Conservation (phyloP, 78 protist species). For the Salpingoeca rosetta region DNA sequence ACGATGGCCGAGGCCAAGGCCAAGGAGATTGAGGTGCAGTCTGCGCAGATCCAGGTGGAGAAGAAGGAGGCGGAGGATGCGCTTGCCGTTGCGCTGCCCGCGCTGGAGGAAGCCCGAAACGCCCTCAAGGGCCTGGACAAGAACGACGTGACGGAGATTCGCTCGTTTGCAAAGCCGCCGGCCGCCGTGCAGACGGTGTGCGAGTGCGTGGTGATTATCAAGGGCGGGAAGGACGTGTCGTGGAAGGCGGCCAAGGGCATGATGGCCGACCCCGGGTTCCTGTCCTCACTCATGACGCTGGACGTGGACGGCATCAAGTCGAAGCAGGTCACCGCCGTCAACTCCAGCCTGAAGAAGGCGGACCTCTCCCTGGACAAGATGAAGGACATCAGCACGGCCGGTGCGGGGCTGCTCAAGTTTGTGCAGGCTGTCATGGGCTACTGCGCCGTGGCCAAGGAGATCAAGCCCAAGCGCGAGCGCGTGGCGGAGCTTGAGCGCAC, state of each 20-base stretch:
- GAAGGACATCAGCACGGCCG: constrained; percentile 41
- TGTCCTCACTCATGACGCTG: constrained; percentile 22
- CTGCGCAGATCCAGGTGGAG: constrained; percentile 20
- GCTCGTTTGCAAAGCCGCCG: constrained; percentile 54
- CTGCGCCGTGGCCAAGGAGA: constrained; percentile 42
- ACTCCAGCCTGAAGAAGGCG: background rate
- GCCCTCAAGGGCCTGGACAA: constrained; percentile 40
- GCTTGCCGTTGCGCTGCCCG: constrained; percentile 77
- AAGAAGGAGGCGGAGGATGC: constrained; percentile 66
- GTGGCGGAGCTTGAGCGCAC: constrained; percentile 22
- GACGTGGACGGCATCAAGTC: constrained; percentile 33
- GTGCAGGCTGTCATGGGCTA: constrained; percentile 63
- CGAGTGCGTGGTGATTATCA: constrained; percentile 44
- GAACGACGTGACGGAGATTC: constrained; percentile 53
- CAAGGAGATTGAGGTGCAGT: constrained; percentile 29
- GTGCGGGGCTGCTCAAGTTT: constrained; percentile 56
- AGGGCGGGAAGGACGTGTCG: constrained; percentile 3
- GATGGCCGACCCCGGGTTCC: constrained; percentile 49
- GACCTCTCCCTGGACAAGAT: constrained; percentile 15
- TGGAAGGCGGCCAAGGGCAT: constrained; percentile 61
- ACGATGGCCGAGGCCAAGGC: constrained; percentile 27
- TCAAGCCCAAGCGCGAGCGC: constrained; percentile 44
- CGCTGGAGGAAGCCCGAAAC: constrained; percentile 50
- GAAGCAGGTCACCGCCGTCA: constrained; percentile 33
- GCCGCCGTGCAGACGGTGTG: constrained; percentile 38